Evolutionary conservation across 768 basidiomycete genomes (phyloP), one percentile per base, ranked within the genome.

Genomic region (Podaxis sp.): DNA sequence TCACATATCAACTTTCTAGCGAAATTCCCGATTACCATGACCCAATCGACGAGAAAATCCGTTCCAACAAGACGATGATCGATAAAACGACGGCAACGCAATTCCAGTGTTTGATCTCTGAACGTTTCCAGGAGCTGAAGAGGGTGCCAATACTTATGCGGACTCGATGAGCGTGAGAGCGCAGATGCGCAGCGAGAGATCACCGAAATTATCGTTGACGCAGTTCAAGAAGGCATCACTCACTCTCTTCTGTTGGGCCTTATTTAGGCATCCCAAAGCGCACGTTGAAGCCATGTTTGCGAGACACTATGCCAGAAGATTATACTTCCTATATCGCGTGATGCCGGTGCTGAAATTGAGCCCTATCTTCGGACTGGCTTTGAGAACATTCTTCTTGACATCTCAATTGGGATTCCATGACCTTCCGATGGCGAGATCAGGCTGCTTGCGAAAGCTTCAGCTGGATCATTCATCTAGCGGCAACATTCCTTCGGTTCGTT

Each of bases 401-500:
- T 37, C 14, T 36, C 35, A 4, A 16, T 5, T 9, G 14, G 6
- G 10, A 2, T 3, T 4, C 27, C 35, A 18, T 67, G 66, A 62
- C 67, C 67, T 1, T 54, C 62, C 4, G 36, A 50, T 13, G 21
- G 18, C 3, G 56, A 54, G 59, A 44, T 68, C 4, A 16, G 55
- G 10, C 37, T 11, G 4, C 58, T 66, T 10, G 67, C 70, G 4
- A 21, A 62, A 5, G 65, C 65, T 46, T 62, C 72, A 0, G 61
- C 57, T 0, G 66, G 69, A 0, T 61, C 68, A 9, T 73, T 73
- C 44, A 69, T 72, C 13, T 71, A 69, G 50, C 68, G 0, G 27
- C 68, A 11, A 71, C 71, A 0, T 64, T 69, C 6, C 55, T 69
- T 48, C 67, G 68, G 44, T 70, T 69, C 46, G 64, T 72, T 10